Base-by-base conservation (phyloP, 768 basidiomycete genomes). In the Leucogyrophana mollusca region DNA sequence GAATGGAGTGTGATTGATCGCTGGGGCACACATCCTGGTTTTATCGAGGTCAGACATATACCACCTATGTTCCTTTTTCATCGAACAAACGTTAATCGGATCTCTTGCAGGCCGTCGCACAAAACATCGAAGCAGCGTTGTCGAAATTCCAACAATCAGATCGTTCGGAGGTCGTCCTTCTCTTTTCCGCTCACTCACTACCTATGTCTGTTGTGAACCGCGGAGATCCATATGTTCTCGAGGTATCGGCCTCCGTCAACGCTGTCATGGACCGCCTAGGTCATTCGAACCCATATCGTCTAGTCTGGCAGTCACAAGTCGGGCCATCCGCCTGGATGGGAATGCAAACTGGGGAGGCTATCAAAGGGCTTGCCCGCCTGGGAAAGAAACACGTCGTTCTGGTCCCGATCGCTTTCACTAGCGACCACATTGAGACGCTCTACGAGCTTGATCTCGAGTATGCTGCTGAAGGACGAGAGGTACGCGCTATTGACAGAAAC, bases 141-240 rank as follows among this genome's bases (percentile, higher is more conserved):
- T 73, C 76, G 34, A 85, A 87, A 59, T 97, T 92, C 64, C 75
- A 90, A 3, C 75, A 74, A 42, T 80, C 82, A 42, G 74, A 71
- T 59, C 83, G 94, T 33, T 73, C 82, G 27, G 78, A 90, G 9
- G 83, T 83, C 10, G 88, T 95, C 16, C 65, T 99, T 25, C 76
- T 98, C 45, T 98, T 98, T 72, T 97, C 95, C 1, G 96, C 96
- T 3, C 96, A 99, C 60, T 98, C 96, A 6, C 72, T 99, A 34
- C 96, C 96, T 21, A 91, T 99, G 84, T 94, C 93, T 4, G 91
- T 98, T 52, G 93, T 98, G 52, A 97, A 98, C 73, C 92, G 96
- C 56, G 96, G 96, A 34, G 96, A 99, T 70, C 95, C 96, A 9
- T 98, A 99, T 70, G 75, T 96, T 27, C 73, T 91, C 30, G 96